Evolutionary conservation across 1,139 yeast genomes (phyloP).

Genomic region (Sugiyamaella japonica): DNA sequence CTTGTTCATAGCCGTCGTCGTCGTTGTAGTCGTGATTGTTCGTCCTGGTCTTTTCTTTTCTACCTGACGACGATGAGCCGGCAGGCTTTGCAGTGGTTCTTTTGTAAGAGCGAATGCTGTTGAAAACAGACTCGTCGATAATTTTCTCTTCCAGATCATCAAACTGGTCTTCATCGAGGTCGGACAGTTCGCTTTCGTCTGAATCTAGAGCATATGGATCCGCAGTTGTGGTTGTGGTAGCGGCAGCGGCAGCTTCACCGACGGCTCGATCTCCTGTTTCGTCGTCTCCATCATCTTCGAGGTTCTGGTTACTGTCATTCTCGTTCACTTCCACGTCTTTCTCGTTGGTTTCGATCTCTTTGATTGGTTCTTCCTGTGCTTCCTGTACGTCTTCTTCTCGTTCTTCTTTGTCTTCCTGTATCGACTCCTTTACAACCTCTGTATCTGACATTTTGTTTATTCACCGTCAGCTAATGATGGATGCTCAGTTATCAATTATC

Average conservation of each 20-base stretch:
- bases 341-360: not conserved
- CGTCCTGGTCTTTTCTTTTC: constrained; percentile 24
- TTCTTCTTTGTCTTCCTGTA: not conserved
- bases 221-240: no score
- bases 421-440: not conserved
- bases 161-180: constrained; percentile 43
- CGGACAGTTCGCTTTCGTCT: constrained; percentile 38
- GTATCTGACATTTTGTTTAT: not conserved
- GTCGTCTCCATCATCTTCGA: constrained; percentile 12
- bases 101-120: constrained; percentile 41
- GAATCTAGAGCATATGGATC: constrained; percentile 9
- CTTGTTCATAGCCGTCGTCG: constrained; percentile 24
- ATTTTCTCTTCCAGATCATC: constrained; percentile 31
- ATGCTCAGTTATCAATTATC: no score
- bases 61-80: constrained; percentile 11
- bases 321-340: not conserved
- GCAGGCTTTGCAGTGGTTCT: constrained; percentile 21
- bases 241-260: no score
- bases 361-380: constrained; percentile 1
- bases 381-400: constrained; percentile 9
- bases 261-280: not conserved
- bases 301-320: constrained; percentile 9
- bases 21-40: not conserved
- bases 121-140: constrained; percentile 45
- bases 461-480: not conserved